These are phyloP conservation scores for Neurospora terricola DNA, from an alignment of 495 filamentous ascomycete genomes.

Conservation along the genomic window DNA sequence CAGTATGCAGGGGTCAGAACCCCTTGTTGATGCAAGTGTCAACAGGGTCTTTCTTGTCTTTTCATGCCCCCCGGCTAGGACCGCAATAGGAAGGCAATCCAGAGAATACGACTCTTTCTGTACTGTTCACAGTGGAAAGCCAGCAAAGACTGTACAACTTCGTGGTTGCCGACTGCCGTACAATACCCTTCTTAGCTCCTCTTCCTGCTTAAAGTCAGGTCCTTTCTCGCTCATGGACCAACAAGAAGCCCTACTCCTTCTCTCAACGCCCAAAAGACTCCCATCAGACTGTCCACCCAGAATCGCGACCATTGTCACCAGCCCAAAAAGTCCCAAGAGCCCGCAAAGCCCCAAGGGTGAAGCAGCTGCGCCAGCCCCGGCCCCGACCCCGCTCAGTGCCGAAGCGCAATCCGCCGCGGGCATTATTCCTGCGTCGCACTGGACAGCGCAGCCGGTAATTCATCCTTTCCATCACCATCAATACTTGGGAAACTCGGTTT, in stretches of 20 bases:
- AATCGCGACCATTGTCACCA: background rate
- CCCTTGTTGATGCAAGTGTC: background rate
- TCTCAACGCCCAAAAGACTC: background rate
- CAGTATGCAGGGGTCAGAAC: background rate
- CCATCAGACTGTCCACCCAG: background rate
- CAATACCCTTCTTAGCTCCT: background rate
- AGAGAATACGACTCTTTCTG: too few relatives aligned
- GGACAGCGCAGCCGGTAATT: background rate
- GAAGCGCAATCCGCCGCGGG: background rate
- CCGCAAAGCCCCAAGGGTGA: background rate
- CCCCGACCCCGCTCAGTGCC: background rate
- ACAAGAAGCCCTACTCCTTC: background rate
- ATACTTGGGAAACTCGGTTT: too few relatives aligned
- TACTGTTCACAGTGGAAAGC: too few relatives aligned
- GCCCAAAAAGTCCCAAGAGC: background rate
- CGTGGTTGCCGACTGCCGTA: background rate
- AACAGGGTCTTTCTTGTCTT: background rate
- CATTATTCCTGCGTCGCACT: constrained; percentile 1
- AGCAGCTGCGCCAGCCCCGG: background rate
- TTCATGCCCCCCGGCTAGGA: background rate
- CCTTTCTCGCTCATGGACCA: background rate
- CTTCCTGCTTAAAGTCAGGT: background rate
- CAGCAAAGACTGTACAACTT: background rate
- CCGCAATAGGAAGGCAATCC: background rate
- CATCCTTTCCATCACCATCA: background rate